A percentile compares a stretch with the other conserved stretches of the same genome.
Conservation (phyloP, 345 rosid genomes). For the Kernera saxatilis region DNA sequence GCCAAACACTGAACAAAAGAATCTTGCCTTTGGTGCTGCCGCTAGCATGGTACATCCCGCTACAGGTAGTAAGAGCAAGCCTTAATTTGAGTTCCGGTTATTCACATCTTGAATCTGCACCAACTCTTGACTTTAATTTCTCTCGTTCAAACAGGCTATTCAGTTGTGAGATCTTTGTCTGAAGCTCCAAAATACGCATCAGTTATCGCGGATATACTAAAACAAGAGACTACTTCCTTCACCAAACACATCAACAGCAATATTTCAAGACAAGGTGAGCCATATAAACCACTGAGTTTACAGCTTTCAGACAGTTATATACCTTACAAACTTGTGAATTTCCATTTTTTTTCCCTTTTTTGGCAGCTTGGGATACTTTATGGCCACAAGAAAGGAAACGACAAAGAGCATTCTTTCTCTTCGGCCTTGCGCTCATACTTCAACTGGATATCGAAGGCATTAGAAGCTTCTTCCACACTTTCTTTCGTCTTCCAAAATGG, state of each 20-base stretch:
- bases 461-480: slow-evolving; percentile 69
- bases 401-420: slow-evolving; percentile 90
- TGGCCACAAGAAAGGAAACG: slow-evolving; percentile 98
- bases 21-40: slow-evolving; percentile 95
- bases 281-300: neutral
- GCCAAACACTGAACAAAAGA: slow-evolving; percentile 87
- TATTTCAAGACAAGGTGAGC: slow-evolving; percentile 80
- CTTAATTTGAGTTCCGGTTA: neutral
- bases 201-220: slow-evolving; percentile 69
- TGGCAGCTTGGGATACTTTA: slow-evolving; percentile 85
- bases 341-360: neutral
- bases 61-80: slow-evolving; percentile 48
- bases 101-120: neutral
- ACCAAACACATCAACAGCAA: slow-evolving; percentile 34
- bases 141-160: slow-evolving; percentile 57
- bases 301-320: neutral
- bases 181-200: slow-evolving; percentile 92
- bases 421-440: slow-evolving; percentile 83
- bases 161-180: slow-evolving; percentile 91
- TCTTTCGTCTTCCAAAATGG: slow-evolving; percentile 90
- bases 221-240: slow-evolving; percentile 27
- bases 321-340: neutral
- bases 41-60: slow-evolving; percentile 99
- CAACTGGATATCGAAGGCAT: slow-evolving; percentile 79
- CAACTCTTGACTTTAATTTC: neutral